Evolutionary conservation across 169 alveolate species (phyloP), one percentile per base, ranked within the genome.

Genomic region (Babesia gibsoni): DNA sequence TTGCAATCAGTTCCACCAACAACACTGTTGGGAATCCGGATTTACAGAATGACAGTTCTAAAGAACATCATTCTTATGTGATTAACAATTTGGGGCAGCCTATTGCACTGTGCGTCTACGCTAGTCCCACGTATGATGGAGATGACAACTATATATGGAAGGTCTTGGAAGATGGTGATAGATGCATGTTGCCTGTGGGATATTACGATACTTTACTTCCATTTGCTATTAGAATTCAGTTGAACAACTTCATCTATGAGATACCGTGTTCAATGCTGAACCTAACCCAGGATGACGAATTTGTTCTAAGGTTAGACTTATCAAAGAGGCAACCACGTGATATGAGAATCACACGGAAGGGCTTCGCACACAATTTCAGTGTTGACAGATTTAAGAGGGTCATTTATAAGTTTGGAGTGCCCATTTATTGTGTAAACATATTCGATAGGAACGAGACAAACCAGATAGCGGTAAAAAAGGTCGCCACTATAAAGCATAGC

Each of bases 71-170:
- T 7, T 77, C 86, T 14, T 42, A 52, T n/a, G 37, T 77, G 33
- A 23, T 63, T 41, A 77, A 77, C 56, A 58, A 37, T 43, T 46
- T 77, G 45, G 86, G 86, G 1, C 79, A 66, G 56, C 80, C 86
- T 8, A 77, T 77, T 4, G 67, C 75, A 18, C n/a, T n/a, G n/a
- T n/a, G n/a, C n/a, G 33, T 63, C 0, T 20, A 41, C 22, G 18
- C 57, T 18, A 20, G 37, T 27, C 36, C 16, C 22, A 45, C 41
- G 36, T 7, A 32, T 10, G 7, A 36, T 49, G 61, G 52, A 16
- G 52, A 68, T n/a, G 14, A 32, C 30, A 39, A 61, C 20, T 53
- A 37, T 27, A 66, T 25, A 33, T 77, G 86, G 86, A 23, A 54
- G 30, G 32, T 58, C 33, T 14, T 77, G n/a, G 57, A 52, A 22